A percentile compares a stretch with the other conserved stretches of the same genome.
These are phyloP conservation scores for Phanerochaete sordida DNA, from an alignment of 768 basidiomycete species.

Conservation along the genomic window DNA sequence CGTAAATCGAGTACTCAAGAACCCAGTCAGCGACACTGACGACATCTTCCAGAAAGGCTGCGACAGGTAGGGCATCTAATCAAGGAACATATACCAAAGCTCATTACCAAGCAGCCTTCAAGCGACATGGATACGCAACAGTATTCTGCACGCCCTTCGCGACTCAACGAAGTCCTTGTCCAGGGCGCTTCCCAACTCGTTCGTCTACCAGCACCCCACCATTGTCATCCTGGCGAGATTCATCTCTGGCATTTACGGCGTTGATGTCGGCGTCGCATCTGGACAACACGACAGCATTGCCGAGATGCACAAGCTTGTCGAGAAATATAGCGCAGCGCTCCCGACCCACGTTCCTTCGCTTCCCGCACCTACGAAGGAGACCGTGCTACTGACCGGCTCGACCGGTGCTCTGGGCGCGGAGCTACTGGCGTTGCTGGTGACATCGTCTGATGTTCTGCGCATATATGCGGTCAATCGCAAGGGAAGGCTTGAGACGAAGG, in stretches of 20 bases:
- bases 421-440: constrained; percentile 11
- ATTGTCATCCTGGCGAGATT: not conserved
- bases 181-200: constrained; percentile 23
- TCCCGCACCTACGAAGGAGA: not conserved
- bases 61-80: constrained; percentile 29
- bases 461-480: constrained; percentile 17
- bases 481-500: not conserved
- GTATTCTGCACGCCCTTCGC: constrained; percentile 32
- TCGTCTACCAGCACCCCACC: constrained; percentile 33
- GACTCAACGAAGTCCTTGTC: constrained; percentile 20
- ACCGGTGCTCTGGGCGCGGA: constrained; percentile 20
- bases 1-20: constrained; percentile 30
- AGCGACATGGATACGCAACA: constrained; percentile 39
- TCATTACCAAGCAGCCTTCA: constrained; percentile 31
- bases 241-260: not conserved
- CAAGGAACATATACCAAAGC: not conserved
- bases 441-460: constrained; percentile 4
- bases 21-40: constrained; percentile 26
- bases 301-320: constrained; percentile 5
- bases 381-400: constrained; percentile 23
- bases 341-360: not conserved
- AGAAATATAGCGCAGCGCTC: constrained; percentile 4
- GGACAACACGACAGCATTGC: not conserved
- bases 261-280: not conserved
- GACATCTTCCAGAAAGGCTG: constrained; percentile 40